Percentiles rank a stretch among this genome's conserved stretches.
phyloP scores from a whole-genome alignment of 441 rosid genomes.

The Capsella rubella region DNA sequence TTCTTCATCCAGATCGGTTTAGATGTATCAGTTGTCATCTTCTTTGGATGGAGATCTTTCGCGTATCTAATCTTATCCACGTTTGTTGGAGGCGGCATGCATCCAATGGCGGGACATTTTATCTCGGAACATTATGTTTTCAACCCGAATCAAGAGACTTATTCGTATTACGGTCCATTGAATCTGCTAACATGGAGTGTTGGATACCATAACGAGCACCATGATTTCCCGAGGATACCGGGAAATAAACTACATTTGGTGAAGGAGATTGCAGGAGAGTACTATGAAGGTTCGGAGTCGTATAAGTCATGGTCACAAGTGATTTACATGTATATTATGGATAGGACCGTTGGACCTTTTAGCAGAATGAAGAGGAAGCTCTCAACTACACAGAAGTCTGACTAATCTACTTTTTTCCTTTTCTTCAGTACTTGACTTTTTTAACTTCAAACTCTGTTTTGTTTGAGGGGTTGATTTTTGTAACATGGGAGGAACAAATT shows the following conservation, averaged over 20 bases:
- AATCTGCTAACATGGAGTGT: conserved; percentile 82
- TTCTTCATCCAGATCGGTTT: conserved; percentile 59
- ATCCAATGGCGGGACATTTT: conserved; percentile 92
- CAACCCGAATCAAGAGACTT: conserved; percentile 85
- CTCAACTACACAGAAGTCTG: conserved; percentile 53
- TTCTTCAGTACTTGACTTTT: neutral
- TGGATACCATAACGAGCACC: conserved; percentile 92
- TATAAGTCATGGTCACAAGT: conserved; percentile 88
- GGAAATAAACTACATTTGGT: conserved; percentile 86
- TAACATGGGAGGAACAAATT: neutral
- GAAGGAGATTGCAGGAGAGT: conserved; percentile 85
- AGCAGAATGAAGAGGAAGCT: conserved; percentile 87
- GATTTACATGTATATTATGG: conserved; percentile 79
- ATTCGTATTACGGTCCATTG: conserved; percentile 87
- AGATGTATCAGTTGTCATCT: conserved; percentile 56
- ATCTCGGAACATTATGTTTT: conserved; percentile 91
- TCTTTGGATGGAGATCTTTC: conserved; percentile 80
- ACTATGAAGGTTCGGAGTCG: conserved; percentile 64
- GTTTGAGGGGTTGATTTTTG: conserved; percentile 5
- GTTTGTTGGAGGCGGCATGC: conserved; percentile 96
- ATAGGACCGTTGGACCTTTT: conserved; percentile 69
- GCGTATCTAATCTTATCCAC: conserved; percentile 84
- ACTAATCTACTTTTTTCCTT: conserved; percentile 44
- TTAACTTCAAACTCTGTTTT: neutral
- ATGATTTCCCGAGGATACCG: conserved; percentile 91